phyloP scores from a whole-genome alignment of 2,329 filamentous ascomycete genomes.

The Cordyceps javanica region DNA sequence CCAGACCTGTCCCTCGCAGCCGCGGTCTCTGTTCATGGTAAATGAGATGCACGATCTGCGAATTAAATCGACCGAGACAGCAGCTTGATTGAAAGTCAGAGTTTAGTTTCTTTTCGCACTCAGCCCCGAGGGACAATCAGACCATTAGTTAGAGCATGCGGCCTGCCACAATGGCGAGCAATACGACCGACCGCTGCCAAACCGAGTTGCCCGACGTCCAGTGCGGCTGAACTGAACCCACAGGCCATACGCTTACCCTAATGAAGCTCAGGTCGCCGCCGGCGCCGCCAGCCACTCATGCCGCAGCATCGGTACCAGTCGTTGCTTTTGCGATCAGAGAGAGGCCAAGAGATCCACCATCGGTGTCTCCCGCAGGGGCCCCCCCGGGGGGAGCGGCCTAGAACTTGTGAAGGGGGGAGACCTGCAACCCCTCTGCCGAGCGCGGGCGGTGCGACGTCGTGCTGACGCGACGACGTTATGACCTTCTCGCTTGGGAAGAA shows the following conservation, averaged over 20 bases:
- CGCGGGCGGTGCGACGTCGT: background rate
- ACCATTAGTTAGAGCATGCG: background rate
- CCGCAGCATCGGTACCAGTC: constrained; percentile 1
- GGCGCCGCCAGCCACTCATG: background rate
- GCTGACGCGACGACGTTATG: background rate
- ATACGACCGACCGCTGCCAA: background rate
- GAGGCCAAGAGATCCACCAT: constrained; percentile 12
- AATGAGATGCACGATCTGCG: constrained; percentile 1
- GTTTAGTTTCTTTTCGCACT: background rate
- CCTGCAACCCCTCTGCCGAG: background rate
- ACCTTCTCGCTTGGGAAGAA: background rate
- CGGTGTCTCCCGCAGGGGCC: background rate
- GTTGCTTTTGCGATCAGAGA: constrained; percentile 1
- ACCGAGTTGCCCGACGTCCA: background rate
- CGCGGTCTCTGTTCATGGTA: background rate
- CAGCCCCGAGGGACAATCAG: background rate
- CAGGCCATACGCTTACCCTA: background rate
- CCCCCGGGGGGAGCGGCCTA: background rate
- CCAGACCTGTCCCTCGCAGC: background rate
- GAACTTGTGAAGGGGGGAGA: background rate
- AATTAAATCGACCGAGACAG: background rate
- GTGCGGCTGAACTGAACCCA: constrained; percentile 5
- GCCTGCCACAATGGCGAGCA: constrained; percentile 4
- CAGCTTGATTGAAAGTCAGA: background rate
- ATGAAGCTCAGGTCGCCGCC: constrained; percentile 7